A percentile compares a stretch with the other conserved stretches of the same genome.
Evolutionary conservation across 345 rosid genomes (phyloP).

Genomic region (Citrus reticulata): DNA sequence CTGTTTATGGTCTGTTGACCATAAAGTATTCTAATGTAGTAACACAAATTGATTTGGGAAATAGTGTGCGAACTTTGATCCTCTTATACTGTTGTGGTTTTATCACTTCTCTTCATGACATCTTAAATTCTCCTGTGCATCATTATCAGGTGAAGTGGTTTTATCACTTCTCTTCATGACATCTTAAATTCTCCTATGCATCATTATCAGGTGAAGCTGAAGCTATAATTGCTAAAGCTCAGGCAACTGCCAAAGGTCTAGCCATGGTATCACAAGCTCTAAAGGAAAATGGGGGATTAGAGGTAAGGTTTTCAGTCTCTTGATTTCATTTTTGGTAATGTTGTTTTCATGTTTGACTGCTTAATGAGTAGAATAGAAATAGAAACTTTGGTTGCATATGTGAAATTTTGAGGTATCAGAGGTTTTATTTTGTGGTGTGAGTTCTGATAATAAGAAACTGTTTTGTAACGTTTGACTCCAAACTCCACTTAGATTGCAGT

Average conservation of each 20-base stretch:
- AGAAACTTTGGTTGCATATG: neutral
- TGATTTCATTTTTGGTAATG: neutral
- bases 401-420: neutral
- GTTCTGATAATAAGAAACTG: neutral
- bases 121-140: constrained; percentile 1
- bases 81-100: neutral
- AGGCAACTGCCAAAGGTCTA: constrained; percentile 79
- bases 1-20: neutral
- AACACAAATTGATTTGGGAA: neutral
- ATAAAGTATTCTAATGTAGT: neutral
- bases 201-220: constrained; percentile 78
- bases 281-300: constrained; percentile 74
- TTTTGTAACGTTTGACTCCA: neutral
- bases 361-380: neutral
- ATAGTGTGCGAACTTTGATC: neutral
- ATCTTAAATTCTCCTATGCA: neutral
- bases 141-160: constrained; percentile 62
- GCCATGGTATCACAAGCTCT: constrained; percentile 62
- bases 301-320: constrained; percentile 44
- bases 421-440: neutral
- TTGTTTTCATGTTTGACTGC: neutral
- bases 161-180: neutral
- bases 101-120: neutral
- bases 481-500: neutral
- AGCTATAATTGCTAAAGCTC: constrained; percentile 82